Evolutionary conservation across 176 grass and related monocot genomes (phyloP).

Genomic region (Carex myosuroides): DNA sequence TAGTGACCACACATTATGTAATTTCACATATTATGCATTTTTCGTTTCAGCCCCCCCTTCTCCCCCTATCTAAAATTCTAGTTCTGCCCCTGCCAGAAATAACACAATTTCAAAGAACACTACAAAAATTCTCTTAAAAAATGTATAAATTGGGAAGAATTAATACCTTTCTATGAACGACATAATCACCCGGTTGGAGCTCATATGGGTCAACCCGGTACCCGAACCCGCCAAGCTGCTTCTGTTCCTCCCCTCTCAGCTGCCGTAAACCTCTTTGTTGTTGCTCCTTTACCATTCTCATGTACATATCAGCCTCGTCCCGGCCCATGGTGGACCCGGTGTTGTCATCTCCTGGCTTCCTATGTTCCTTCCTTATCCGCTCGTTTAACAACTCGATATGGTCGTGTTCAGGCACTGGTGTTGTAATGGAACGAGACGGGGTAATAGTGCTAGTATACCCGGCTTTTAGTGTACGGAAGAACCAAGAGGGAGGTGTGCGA

Average conservation of each 20-base stretch:
- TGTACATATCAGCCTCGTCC: slow-evolving; percentile 45
- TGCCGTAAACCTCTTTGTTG: slow-evolving; percentile 13
- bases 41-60: no score
- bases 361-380: slow-evolving; percentile 45
- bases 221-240: slow-evolving; percentile 53
- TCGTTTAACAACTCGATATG: slow-evolving; percentile 62
- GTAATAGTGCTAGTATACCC: slow-evolving; percentile 1
- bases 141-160: neutral
- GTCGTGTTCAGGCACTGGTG: slow-evolving; percentile 30
- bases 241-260: slow-evolving; percentile 17
- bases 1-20: no score
- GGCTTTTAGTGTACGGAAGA: slow-evolving; percentile 20
- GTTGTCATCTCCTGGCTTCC: slow-evolving; percentile 21
- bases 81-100: neutral
- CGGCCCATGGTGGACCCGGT: slow-evolving; percentile 24
- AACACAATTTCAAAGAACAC: neutral
- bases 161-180: slow-evolving; percentile 69
- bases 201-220: slow-evolving; percentile 69
- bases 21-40: no score
- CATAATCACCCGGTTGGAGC: slow-evolving; percentile 71
- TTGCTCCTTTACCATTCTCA: slow-evolving; percentile 24
- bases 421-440: slow-evolving; percentile 22
- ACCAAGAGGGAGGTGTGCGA: neutral
- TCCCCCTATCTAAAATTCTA: no score
- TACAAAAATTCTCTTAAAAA: neutral